Conservation (phyloP, 352 stramenopile genomes). For the Globisporangium rhizosaccharum region DNA sequence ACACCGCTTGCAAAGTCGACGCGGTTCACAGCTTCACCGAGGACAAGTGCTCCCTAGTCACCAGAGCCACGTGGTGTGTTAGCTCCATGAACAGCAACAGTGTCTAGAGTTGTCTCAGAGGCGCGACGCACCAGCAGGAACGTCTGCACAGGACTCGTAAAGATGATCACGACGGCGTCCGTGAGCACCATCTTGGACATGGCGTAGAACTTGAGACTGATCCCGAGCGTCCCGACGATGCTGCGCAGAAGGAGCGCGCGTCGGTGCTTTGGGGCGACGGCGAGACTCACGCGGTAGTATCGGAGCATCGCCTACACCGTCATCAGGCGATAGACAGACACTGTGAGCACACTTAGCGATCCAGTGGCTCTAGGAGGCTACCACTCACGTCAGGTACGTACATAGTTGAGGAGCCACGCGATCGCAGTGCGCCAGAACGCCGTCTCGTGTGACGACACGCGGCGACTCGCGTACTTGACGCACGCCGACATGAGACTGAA, state of each 20-base stretch:
- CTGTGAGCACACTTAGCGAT: neutral
- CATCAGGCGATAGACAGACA: neutral
- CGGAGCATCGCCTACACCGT: constrained; percentile 24
- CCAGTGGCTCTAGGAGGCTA: no score
- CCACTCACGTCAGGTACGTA: constrained; percentile 10
- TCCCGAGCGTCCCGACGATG: constrained; percentile 41
- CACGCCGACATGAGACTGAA: constrained; percentile 64
- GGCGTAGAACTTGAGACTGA: constrained; percentile 54
- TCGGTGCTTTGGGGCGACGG: constrained; percentile 28
- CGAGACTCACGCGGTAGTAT: constrained; percentile 29
- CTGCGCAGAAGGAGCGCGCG: constrained; percentile 43
- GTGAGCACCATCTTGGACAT: constrained; percentile 71
- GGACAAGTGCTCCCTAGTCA: constrained; percentile 32
- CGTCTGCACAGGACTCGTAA: constrained; percentile 54
- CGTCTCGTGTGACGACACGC: constrained; percentile 50
- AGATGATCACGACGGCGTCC: constrained; percentile 62
- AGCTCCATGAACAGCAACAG: no score
- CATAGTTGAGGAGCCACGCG: constrained; percentile 44
- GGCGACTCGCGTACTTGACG: constrained; percentile 52
- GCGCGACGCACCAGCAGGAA: constrained; percentile 36
- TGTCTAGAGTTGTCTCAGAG: no score
- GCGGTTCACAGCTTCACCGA: constrained; percentile 39
- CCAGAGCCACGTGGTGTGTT: neutral
- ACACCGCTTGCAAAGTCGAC: constrained; percentile 40
- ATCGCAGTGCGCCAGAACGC: constrained; percentile 59